A percentile compares a stretch with the other conserved stretches of the same genome.
These are phyloP conservation scores for Pezicula radicicola DNA, from an alignment of 2,329 filamentous ascomycete genomes.

Conservation along the genomic window DNA sequence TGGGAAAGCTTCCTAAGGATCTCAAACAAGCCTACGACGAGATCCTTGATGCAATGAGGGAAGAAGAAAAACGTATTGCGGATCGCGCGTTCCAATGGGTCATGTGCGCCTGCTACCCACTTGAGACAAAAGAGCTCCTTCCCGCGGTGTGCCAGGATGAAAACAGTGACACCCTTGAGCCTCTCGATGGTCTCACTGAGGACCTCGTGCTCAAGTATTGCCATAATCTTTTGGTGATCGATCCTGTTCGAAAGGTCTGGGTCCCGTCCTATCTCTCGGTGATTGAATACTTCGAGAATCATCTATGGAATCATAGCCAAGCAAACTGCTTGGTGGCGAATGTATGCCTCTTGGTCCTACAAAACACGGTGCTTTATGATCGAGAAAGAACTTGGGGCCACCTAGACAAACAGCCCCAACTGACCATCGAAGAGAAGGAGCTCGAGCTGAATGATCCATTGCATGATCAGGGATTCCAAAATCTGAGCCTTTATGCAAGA, in stretches of 20 bases:
- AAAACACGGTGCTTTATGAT: not conserved
- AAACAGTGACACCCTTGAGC: too few species aligned
- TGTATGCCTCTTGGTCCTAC: conserved; percentile 7
- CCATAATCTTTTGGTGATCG: conserved; percentile 21
- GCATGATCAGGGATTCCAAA: too few species aligned
- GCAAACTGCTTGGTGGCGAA: conserved; percentile 7
- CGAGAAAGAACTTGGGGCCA: not conserved
- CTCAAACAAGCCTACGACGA: conserved; percentile 28
- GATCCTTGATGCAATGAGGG: conserved; percentile 19
- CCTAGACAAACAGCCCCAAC: too few species aligned
- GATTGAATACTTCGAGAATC: conserved; percentile 23
- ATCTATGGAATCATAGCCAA: conserved; percentile 10
- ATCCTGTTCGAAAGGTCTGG: conserved; percentile 12
- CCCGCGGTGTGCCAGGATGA: conserved; percentile 14
- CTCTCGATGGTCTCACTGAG: conserved; percentile 11
- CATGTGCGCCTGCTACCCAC: conserved; percentile 16
- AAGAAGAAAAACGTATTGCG: conserved; percentile 7
- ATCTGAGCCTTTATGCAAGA: conserved; percentile 1
- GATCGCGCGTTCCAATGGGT: conserved; percentile 25
- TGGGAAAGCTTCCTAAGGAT: conserved; percentile 27
- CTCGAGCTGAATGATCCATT: too few species aligned
- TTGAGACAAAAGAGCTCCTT: conserved; percentile 10
- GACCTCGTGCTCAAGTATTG: conserved; percentile 17
- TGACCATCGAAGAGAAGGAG: too few species aligned
- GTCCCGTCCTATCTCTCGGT: conserved; percentile 26